These are phyloP conservation scores for Solanum sparsipilum DNA, from an alignment of 257 asterid genomes.

Conservation along the genomic window DNA sequence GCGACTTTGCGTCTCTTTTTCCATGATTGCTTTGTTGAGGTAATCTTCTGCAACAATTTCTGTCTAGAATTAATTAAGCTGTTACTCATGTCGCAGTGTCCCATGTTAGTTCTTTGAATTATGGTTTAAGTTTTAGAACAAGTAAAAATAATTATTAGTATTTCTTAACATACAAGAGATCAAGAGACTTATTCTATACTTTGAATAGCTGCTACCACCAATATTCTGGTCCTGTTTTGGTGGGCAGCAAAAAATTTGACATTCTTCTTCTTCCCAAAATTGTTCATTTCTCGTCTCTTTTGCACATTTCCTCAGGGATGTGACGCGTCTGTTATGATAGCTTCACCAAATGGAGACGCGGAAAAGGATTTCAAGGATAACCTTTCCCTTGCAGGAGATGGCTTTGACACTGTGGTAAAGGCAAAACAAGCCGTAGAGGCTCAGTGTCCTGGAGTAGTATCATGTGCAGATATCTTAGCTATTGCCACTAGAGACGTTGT, in stretches of 20 bases:
- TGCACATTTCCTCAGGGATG: slow-evolving; percentile 39
- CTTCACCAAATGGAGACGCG: slow-evolving; percentile 56
- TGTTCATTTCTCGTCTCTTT: not conserved
- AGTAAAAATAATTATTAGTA: not conserved
- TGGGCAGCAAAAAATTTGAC: not conserved
- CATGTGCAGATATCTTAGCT: slow-evolving; percentile 63
- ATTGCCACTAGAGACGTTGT: slow-evolving; percentile 69
- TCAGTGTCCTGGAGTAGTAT: slow-evolving; percentile 50
- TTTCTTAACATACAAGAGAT: not conserved
- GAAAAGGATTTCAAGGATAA: slow-evolving; percentile 54
- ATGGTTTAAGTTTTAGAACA: not conserved
- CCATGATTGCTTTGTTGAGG: slow-evolving; percentile 78
- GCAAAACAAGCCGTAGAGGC: slow-evolving; percentile 72
- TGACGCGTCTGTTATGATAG: slow-evolving; percentile 56
- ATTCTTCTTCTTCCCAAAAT: not conserved
- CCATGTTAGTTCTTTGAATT: not conserved
- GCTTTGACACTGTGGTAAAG: slow-evolving; percentile 57
- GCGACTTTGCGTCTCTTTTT: slow-evolving; percentile 64
- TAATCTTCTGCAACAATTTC: not conserved
- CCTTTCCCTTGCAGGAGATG: slow-evolving; percentile 71
- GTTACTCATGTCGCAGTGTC: not conserved
- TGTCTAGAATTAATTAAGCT: not conserved
- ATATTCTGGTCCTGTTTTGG: not conserved
- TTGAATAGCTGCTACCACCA: not conserved
- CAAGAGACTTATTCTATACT: not conserved